Evolutionary conservation across 257 asterid genomes (phyloP).

Genomic region (Orobanche coerulescens): DNA sequence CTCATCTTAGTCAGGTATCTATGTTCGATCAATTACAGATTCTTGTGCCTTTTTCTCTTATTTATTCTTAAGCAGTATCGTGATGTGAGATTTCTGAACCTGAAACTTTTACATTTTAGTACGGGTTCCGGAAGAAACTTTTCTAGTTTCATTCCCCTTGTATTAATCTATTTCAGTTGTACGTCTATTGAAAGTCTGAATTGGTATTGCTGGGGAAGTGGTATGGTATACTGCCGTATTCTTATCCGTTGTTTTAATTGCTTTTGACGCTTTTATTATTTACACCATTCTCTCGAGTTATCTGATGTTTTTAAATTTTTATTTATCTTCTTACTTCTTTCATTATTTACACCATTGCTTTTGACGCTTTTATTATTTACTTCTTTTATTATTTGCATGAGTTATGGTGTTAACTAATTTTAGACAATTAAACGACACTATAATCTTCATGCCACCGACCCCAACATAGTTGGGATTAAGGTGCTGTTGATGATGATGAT

Average conservation of each 20-base stretch:
- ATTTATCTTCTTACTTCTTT: too few species aligned
- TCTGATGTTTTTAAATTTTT: not conserved
- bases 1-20: constrained; percentile 73
- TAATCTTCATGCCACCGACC: too few species aligned
- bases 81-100: not conserved
- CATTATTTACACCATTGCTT: too few species aligned
- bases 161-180: not conserved
- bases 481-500: too few species aligned
- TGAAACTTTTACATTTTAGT: not conserved
- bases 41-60: not conserved
- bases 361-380: too few species aligned
- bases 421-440: too few species aligned
- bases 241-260: not conserved
- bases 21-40: not conserved
- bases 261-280: not conserved
- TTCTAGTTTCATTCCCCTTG: not conserved
- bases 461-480: too few species aligned
- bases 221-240: too few species aligned
- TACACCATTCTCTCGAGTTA: not conserved
- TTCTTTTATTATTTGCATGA: too few species aligned
- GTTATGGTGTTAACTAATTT: too few species aligned
- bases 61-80: not conserved
- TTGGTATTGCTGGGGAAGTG: not conserved
- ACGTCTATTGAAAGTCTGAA: not conserved
- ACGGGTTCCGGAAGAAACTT: not conserved